phyloP scores from a whole-genome alignment of 441 rosid genomes.

The Aquilaria agallochum region DNA sequence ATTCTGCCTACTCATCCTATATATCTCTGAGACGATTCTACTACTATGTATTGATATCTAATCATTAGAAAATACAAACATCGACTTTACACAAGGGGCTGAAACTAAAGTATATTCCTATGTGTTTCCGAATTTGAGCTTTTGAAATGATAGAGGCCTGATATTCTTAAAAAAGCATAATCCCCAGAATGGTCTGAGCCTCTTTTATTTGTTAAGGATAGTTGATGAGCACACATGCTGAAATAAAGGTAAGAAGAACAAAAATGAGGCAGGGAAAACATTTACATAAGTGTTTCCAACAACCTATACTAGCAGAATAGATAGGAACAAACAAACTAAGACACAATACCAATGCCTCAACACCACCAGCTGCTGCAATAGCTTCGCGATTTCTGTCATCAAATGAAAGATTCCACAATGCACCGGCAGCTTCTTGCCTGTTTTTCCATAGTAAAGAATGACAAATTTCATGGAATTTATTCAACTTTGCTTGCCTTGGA shows the following conservation, averaged over 20 bases:
- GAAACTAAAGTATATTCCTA: no score
- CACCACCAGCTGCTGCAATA: constrained; percentile 92
- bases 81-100: no score
- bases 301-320: background rate
- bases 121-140: no score
- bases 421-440: constrained; percentile 99
- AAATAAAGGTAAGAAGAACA: background rate
- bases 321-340: constrained; percentile 11
- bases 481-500: no score
- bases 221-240: constrained; percentile 1
- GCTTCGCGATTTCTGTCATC: constrained; percentile 95
- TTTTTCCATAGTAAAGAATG: constrained; percentile 11
- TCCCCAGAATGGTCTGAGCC: no score
- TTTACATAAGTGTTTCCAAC: background rate
- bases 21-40: no score
- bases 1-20: no score
- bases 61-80: no score
- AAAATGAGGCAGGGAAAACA: background rate
- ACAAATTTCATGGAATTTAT: no score
- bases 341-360: constrained; percentile 88
- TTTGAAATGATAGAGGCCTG: background rate
- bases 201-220: background rate
- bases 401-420: constrained; percentile 93
- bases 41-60: no score
- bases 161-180: constrained; percentile 4